Base-by-base conservation (phyloP, 495 filamentous ascomycete genomes). In the Neurospora sp. region DNA sequence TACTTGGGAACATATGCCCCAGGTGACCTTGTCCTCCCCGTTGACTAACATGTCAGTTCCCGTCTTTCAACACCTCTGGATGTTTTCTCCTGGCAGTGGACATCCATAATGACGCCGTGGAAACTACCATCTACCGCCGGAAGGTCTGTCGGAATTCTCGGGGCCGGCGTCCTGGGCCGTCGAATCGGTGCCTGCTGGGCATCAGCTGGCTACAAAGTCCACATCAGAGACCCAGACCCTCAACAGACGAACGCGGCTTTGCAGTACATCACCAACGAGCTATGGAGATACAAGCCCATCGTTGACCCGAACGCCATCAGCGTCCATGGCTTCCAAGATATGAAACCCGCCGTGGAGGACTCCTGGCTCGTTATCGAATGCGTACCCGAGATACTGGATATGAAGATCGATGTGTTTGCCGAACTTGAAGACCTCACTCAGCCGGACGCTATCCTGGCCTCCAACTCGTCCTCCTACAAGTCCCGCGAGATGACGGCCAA, bases 331-430 rank as follows among this genome's bases (percentile, higher is more conserved):
- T 77, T 81, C 68, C 77, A 79, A 39, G 72, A 80, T 16, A 69
- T 86, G n/a, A 45, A 77, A 18, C 74, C 78, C 5, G 82, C 80
- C 0, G 79, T 86, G 6, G 31, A 71, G 27, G 79, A 82, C 44
- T 79, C 82, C 3, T 85, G 77, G 78, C 80, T 86, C 3, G 81
- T 85, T 16, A 83, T 88, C 72, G 86, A 88, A 73, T 83, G 82
- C n/a, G 81, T 87, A 4, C 86, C 86, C 0, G 86, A 87, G 77
- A 83, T 81, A 39, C 59, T 86, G 7, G 72, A 78, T 4, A 73
- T 86, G 53, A 88, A 87, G 75, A 83, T 82, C 27, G 76, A 77
- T 37, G 81, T 80, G 8, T 82, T 88, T 40, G 85, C 74, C 2
- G 75, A 85, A n/a, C 74, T 88, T 4, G 84, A 85, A 8, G 37